Conservation (phyloP, 257 asterid genomes). For the Solanum habrochaites region DNA sequence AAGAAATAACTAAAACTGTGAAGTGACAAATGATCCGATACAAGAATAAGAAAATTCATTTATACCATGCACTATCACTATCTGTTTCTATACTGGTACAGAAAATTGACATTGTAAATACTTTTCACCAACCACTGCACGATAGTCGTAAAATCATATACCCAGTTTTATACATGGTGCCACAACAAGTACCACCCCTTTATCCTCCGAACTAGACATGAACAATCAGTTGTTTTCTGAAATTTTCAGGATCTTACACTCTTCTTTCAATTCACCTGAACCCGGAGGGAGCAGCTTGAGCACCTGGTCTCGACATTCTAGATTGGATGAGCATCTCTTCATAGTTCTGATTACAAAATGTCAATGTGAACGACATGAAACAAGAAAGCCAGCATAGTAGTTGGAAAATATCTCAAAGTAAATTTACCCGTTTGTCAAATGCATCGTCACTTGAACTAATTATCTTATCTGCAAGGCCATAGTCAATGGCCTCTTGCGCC, state of each 20-base stretch:
- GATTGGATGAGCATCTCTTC: slow-evolving; percentile 63
- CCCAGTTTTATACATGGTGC: background rate
- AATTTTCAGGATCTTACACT: background rate
- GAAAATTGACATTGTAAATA: background rate
- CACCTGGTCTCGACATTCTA: slow-evolving; percentile 44
- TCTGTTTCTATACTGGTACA: background rate
- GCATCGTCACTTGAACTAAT: slow-evolving; percentile 46
- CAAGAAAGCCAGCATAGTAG: background rate
- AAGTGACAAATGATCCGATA: background rate
- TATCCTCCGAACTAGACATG: background rate
- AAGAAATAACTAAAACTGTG: background rate
- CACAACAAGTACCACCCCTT: background rate
- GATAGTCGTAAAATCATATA: background rate
- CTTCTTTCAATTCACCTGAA: slow-evolving; percentile 23
- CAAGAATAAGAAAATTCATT: background rate
- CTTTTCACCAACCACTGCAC: background rate
- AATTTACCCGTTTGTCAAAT: slow-evolving; percentile 66
- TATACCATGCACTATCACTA: background rate
- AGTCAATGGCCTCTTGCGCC: slow-evolving; percentile 70
- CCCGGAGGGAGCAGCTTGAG: slow-evolving; percentile 63
- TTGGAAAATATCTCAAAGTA: background rate
- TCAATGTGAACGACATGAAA: background rate
- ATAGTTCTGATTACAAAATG: slow-evolving; percentile 35
- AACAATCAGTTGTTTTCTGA: background rate
- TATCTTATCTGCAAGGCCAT: slow-evolving; percentile 86